Evolutionary conservation across 148 eudicot species (phyloP), one percentile per base, ranked within the genome.

Genomic region (Fagopyrum esculentum): DNA sequence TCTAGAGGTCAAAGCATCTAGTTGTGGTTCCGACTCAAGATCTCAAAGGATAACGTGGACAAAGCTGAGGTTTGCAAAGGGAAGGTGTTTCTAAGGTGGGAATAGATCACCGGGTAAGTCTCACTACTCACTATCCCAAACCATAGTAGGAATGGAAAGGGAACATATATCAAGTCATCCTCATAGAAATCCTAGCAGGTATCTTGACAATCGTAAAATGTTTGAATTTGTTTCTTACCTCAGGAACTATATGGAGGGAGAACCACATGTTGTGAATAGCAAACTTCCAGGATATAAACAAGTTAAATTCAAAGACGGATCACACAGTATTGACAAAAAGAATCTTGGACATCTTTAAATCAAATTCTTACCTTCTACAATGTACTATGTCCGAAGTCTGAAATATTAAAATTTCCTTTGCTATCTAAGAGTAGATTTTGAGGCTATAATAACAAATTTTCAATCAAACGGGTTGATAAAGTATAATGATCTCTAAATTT

Each of bases 321-420:
- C 44, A 2, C 44, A 26, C 30, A 10, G 69, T 61, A 61, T 17
- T 16, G 16, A 66, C 6, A 70, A 44, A 45, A 70, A 35, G 1
- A 47, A 22, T 15, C 49, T 4, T 70, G 13, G 40, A 29, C 16
- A 61, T 26, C 29, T 43, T 44, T 69, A 12, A 71, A 54, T 49
- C 45, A 26, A 55, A 44, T 30, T 22, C 29, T 29, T 84, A 86
- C 89, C 91, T 88, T 84, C 17, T 74, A 73, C 57, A 84, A 61
- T 4, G 84, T 78, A 45, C 89, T 86, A 72, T 86, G 87, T 48
- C 91, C 91, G 68, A 88, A 88, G 60, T 88, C 91, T 1, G 91
- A 88, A 17, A 88, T 82, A 80, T 88, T 88, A 10, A 88, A 80
- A 71, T 86, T 81, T 73, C 87, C 91, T 78, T 77, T 78, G 78